Conservation (phyloP, 495 filamentous ascomycete genomes). For the Pseudevernia furfuracea region DNA sequence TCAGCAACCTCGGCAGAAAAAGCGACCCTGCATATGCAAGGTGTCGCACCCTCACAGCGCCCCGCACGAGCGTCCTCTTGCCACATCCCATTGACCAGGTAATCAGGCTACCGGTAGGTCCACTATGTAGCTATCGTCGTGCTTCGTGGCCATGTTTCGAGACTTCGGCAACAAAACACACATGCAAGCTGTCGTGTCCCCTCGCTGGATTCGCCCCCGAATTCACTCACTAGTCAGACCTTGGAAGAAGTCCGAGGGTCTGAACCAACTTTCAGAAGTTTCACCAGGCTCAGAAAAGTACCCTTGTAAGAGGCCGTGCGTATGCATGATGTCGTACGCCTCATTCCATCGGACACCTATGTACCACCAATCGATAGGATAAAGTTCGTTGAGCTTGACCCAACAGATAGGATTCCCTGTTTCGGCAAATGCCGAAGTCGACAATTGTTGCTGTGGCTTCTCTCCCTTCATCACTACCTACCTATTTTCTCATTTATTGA, state of each 20-base stretch:
- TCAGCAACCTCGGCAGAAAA: neutral
- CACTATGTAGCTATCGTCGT: neutral
- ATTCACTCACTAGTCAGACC: too few relatives aligned
- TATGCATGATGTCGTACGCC: neutral
- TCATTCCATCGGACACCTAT: too few relatives aligned
- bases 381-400: neutral
- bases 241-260: too few relatives aligned
- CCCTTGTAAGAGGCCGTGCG: neutral
- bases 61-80: neutral
- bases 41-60: neutral
- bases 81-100: too few relatives aligned
- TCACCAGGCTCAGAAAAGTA: too few relatives aligned
- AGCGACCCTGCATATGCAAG: neutral
- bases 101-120: neutral
- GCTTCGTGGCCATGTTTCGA: neutral
- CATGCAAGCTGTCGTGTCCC: neutral
- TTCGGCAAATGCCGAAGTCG: neutral
- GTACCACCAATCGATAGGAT: neutral
- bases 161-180: neutral
- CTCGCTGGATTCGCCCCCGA: too few relatives aligned
- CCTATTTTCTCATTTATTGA: too few relatives aligned
- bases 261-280: too few relatives aligned
- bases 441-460: neutral
- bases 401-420: neutral
- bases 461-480: too few relatives aligned